Evolutionary conservation across 768 basidiomycete genomes (phyloP), one percentile per base, ranked within the genome.

Genomic region (Hebeloma cylindrosporum): DNA sequence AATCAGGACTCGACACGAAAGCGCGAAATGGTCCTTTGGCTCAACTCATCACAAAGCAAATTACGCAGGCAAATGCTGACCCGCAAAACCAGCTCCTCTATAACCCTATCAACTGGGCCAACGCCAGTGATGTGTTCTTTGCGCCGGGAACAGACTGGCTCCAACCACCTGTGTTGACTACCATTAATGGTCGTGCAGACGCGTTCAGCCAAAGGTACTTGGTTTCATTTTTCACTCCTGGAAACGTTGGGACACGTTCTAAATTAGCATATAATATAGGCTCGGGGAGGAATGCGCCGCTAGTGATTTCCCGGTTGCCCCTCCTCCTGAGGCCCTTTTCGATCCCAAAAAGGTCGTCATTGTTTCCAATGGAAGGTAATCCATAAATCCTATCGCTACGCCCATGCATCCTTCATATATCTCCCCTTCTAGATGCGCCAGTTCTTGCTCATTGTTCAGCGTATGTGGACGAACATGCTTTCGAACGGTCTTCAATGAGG

Each of bases 1-100:
- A 81, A 52, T 72, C 79, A 11, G 78, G 78, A 0, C 61, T 81
- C 13, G 70, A 80, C 54, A 80, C 80, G 14, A 69, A 66, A 38
- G 63, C 74, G 13, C 70, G 79, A 30, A 73, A 69, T 26, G 72
- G 74, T 2, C 70, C 74, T 4, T 65, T 82, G 14, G 77, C 79
- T 3, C 73, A 67, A 49, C 63, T 71, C 25, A 78, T 83, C 46
- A 73, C 73, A 7, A 60, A 77, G 27, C 39, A 59, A 51, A 62
- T 69, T 41, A 68, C 77, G 25, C 58, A 67, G 18, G 54, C 64
- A 17, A 68, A 69, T 10, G 65, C 61, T 7, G 79, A 80, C 54
- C 78, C 79, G 0, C 48, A 70, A 31, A 37, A 58, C 6, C 29
- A 62, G 1, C 62, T 79, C 4, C 50, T 75, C 20, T 80, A 78